Conservation (phyloP, 768 basidiomycete genomes). For the Pleurotus citrinopileatus region DNA sequence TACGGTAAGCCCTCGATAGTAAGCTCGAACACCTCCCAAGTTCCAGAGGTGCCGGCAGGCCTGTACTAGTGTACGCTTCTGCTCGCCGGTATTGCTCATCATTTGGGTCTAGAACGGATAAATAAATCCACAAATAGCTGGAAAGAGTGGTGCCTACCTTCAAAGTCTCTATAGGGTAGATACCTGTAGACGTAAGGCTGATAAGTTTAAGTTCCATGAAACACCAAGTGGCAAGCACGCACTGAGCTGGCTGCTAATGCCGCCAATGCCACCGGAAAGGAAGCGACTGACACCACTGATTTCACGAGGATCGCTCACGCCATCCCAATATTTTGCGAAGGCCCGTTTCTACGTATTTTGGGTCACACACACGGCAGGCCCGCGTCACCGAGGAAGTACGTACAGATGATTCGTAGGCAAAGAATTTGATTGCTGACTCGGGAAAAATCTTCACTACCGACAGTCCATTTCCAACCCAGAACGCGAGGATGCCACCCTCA, state of each 20-base stretch:
- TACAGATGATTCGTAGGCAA: constrained; percentile 90
- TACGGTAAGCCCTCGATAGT: constrained; percentile 89
- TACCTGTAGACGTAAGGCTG: constrained; percentile 51
- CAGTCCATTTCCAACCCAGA: constrained; percentile 97
- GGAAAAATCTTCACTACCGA: constrained; percentile 96
- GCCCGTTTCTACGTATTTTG: constrained; percentile 72
- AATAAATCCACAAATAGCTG: constrained; percentile 8
- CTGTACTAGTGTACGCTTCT: constrained; percentile 52
- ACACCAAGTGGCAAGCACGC: constrained; percentile 26
- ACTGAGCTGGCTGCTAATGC: constrained; percentile 91
- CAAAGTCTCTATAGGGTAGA: constrained; percentile 95
- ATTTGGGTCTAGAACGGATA: constrained; percentile 71
- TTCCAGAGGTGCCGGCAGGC: constrained; percentile 76
- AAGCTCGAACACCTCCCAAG: constrained; percentile 77
- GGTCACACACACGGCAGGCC: constrained; percentile 5
- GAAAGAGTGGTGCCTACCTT: constrained; percentile 51
- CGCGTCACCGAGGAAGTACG: constrained; percentile 28
- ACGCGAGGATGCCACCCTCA: constrained; percentile 86
- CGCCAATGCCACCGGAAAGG: constrained; percentile 92
- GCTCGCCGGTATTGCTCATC: constrained; percentile 80
- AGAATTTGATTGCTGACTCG: constrained; percentile 98
- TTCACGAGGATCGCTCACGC: constrained; percentile 83
- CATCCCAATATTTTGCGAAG: constrained; percentile 89
- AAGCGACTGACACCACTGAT: constrained; percentile 93
- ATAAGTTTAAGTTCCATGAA: constrained; percentile 14